phyloP scores from a whole-genome alignment of 768 basidiomycete genomes.

The Boletus subcaerulescens region DNA sequence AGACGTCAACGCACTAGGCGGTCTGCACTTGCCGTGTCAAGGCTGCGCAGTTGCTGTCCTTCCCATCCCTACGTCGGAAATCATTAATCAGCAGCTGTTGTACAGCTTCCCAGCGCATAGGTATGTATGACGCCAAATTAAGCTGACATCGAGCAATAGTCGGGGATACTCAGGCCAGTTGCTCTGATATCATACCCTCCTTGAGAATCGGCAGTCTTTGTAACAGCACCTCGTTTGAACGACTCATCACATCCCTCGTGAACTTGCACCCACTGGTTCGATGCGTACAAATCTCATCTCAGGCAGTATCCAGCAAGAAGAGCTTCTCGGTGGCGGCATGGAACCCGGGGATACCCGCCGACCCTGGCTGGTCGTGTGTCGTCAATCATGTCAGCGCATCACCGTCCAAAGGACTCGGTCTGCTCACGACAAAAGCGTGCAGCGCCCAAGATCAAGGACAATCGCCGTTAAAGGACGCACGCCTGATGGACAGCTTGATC shows the following conservation, averaged over 20 bases:
- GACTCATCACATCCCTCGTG: too few relatives aligned
- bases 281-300: neutral
- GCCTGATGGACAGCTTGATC: slow-evolving; percentile 2
- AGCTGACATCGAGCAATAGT: too few relatives aligned
- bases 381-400: neutral
- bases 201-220: too few relatives aligned
- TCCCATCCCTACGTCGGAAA: neutral
- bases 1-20: slow-evolving; percentile 3
- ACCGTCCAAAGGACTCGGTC: neutral
- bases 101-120: neutral
- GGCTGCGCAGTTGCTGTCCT: slow-evolving; percentile 7
- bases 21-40: slow-evolving; percentile 3
- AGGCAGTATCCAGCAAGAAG: neutral
- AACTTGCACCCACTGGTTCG: too few relatives aligned
- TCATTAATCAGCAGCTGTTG: too few relatives aligned
- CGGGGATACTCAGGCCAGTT: slow-evolving; percentile 6
- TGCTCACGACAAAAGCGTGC: slow-evolving; percentile 2
- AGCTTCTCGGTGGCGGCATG: slow-evolving; percentile 5
- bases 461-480: neutral
- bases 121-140: too few relatives aligned
- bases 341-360: slow-evolving; percentile 15
- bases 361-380: too few relatives aligned
- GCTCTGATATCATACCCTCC: neutral
- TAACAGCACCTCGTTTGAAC: too few relatives aligned
- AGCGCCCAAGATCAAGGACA: neutral